These are phyloP conservation scores for Acorus calamus DNA, from an alignment of 106 monocot species.

Conservation along the genomic window DNA sequence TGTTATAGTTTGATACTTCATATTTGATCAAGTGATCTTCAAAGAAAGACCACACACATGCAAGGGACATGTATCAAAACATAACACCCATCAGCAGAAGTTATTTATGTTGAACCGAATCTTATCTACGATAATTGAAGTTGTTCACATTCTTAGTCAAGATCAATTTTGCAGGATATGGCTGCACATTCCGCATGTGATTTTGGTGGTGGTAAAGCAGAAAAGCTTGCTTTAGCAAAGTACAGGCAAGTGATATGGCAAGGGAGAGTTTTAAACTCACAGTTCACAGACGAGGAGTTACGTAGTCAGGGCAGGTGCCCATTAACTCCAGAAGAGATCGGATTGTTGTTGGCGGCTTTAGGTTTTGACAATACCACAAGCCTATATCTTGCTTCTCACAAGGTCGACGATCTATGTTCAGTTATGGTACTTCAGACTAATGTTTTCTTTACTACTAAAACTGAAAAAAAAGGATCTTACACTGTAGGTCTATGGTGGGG, in stretches of 20 bases:
- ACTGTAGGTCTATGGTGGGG: conserved; percentile 77
- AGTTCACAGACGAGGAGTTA: conserved; percentile 82
- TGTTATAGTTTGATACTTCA: too few relatives aligned
- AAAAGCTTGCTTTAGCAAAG: conserved; percentile 75
- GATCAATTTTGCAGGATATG: conserved; percentile 58
- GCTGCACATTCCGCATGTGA: conserved; percentile 96
- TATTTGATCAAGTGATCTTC: too few relatives aligned
- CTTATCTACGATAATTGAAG: too few relatives aligned
- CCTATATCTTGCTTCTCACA: conserved; percentile 93
- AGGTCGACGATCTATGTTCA: conserved; percentile 32
- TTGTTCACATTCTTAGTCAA: too few relatives aligned
- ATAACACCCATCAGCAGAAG: too few relatives aligned
- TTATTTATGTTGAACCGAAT: too few relatives aligned
- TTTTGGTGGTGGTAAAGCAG: conserved; percentile 94
- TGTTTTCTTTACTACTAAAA: background rate
- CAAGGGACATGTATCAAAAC: too few relatives aligned
- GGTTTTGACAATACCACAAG: conserved; percentile 78
- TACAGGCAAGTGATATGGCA: conserved; percentile 96
- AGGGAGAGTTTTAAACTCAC: conserved; percentile 84
- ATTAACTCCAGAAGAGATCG: conserved; percentile 89
- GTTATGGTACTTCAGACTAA: background rate
- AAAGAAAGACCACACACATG: too few relatives aligned
- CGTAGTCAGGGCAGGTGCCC: conserved; percentile 80
- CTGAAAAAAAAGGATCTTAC: background rate
- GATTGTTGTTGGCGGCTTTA: conserved; percentile 70